These are phyloP conservation scores for Amoeboaphelidium occidentale DNA, from an alignment of 371 early-diverging fungal species.

Conservation along the genomic window DNA sequence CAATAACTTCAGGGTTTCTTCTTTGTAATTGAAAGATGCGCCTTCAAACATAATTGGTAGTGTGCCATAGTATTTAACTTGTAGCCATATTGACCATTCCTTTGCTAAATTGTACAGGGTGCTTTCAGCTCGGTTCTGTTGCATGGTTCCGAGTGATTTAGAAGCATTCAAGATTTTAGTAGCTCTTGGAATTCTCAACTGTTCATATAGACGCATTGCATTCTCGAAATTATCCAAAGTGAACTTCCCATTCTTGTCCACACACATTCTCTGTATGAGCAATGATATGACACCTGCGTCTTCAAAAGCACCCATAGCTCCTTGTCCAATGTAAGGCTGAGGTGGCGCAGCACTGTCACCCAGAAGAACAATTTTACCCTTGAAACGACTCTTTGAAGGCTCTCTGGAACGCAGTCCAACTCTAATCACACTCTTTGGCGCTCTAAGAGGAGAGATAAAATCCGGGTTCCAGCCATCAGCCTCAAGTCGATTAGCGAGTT, in stretches of 20 bases:
- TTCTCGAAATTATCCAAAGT: not conserved
- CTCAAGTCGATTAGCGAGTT: constrained; percentile 4
- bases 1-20: too few relatives aligned
- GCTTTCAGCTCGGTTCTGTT: not conserved
- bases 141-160: not conserved
- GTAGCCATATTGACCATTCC: too few relatives aligned
- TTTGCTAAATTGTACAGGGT: too few relatives aligned
- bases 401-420: constrained; percentile 10
- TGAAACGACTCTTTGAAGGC: constrained; percentile 8
- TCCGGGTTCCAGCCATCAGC: constrained; percentile 9
- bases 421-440: constrained; percentile 8
- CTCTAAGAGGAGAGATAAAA: constrained; percentile 7
- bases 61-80: too few relatives aligned
- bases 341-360: constrained; percentile 12
- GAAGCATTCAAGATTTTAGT: not conserved
- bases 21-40: too few relatives aligned
- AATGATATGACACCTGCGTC: constrained; percentile 5
- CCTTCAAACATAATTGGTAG: too few relatives aligned
- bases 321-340: constrained; percentile 8
- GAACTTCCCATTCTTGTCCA: not conserved
- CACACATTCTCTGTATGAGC: too few relatives aligned
- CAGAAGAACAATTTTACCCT: constrained; percentile 4
- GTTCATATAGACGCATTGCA: not conserved
- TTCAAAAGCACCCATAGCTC: constrained; percentile 9
- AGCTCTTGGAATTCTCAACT: not conserved